Percentiles rank a stretch among this genome's conserved stretches.
Conservation (phyloP, 75 land plant genomes). For the Isoetes taiwanensis region DNA sequence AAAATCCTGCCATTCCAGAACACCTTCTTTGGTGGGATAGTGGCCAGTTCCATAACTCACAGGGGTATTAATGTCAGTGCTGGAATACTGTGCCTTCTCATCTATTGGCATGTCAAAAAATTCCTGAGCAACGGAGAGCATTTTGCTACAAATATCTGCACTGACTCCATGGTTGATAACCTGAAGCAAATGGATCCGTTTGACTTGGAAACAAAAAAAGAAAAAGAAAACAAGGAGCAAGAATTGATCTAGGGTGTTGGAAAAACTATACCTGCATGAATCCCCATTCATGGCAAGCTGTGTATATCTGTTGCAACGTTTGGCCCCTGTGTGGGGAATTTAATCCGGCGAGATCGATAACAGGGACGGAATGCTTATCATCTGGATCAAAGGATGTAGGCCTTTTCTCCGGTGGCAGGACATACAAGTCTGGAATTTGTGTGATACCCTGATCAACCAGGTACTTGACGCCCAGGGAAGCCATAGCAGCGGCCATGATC, state of each 20-base stretch:
- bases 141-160: conserved; percentile 10
- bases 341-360: conserved; percentile 40
- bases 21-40: conserved; percentile 28
- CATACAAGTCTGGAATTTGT: conserved; percentile 30
- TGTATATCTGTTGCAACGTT: conserved; percentile 16
- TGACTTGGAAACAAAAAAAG: too few relatives aligned
- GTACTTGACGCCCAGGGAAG: conserved; percentile 49
- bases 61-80: conserved; percentile 6
- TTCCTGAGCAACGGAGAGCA: conserved; percentile 18
- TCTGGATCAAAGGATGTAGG: conserved; percentile 33
- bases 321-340: conserved; percentile 15
- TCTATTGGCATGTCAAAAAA: conserved; percentile 35
- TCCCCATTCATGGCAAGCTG: conserved; percentile 32
- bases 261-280: conserved; percentile 83
- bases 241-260: too few relatives aligned
- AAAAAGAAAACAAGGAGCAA: too few relatives aligned
- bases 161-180: conserved; percentile 43
- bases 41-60: conserved; percentile 26
- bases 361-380: conserved; percentile 26
- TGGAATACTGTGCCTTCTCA: conserved; percentile 22
- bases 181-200: too few relatives aligned
- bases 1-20: conserved; percentile 46
- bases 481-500: too few relatives aligned
- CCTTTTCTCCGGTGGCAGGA: conserved; percentile 28
- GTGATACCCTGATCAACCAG: conserved; percentile 35